Evolutionary conservation across 2,329 filamentous ascomycete species (phyloP).

Genomic region (Aspergillus nomiae): DNA sequence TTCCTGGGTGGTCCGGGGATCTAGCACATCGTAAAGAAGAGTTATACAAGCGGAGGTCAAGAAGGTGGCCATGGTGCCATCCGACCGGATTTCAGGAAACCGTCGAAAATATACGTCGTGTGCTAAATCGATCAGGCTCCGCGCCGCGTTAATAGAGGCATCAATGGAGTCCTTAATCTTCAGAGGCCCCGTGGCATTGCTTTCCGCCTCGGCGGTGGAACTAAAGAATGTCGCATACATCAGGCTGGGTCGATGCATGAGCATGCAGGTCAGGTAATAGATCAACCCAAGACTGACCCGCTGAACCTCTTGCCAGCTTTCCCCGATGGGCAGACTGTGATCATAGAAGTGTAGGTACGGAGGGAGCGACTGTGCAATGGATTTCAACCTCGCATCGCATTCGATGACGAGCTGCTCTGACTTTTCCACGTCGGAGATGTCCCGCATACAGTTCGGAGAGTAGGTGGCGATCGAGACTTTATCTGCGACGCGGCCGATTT

Average conservation of each 20-base stretch:
- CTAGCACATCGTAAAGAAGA: background rate
- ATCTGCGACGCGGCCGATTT: background rate
- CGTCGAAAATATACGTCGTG: background rate
- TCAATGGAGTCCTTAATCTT: background rate
- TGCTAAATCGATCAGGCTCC: background rate
- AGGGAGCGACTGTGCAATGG: background rate
- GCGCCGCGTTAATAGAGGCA: background rate
- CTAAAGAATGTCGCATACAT: background rate
- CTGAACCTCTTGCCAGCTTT: constrained; percentile 1
- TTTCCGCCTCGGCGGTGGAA: background rate
- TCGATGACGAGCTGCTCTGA: background rate
- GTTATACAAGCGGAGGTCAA: background rate
- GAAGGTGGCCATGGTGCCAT: background rate
- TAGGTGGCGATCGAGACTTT: background rate
- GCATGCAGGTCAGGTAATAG: background rate
- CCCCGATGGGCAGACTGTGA: background rate
- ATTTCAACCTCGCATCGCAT: background rate
- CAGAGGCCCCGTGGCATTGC: background rate
- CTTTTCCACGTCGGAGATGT: background rate
- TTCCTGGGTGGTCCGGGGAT: background rate
- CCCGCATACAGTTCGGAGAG: background rate
- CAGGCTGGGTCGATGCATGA: background rate
- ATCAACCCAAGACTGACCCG: background rate
- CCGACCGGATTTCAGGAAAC: background rate
- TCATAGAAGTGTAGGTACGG: background rate